Evolutionary conservation across 768 basidiomycete species (phyloP).

Genomic region (Tephrocybe sp.): DNA sequence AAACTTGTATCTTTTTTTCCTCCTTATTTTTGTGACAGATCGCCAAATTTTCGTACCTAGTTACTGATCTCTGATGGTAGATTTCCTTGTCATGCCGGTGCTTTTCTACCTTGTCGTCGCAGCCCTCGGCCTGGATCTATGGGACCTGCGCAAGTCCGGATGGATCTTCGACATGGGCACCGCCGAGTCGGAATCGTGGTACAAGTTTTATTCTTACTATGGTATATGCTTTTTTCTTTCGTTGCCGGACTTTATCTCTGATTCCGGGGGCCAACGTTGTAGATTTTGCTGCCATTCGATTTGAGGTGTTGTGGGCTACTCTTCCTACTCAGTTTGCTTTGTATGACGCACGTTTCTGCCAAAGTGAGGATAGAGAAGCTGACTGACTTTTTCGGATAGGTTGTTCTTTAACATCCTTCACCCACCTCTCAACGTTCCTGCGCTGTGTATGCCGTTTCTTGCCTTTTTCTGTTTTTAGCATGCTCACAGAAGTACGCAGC

Average conservation of each 20-base stretch:
- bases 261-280: not conserved
- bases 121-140: constrained; percentile 60
- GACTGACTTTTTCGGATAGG: constrained; percentile 34
- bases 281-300: constrained; percentile 66
- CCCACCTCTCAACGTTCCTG: constrained; percentile 87
- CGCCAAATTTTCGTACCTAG: not conserved
- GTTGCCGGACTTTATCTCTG: not conserved
- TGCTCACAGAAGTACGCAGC: constrained; percentile 38
- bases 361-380: not conserved
- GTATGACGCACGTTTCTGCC: constrained; percentile 46
- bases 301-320: constrained; percentile 72
- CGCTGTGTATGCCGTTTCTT: constrained; percentile 56
- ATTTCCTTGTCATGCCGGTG: constrained; percentile 77
- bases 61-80: constrained; percentile 34
- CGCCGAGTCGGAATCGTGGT: constrained; percentile 58
- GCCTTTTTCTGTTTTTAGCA: not conserved
- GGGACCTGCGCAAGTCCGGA: constrained; percentile 57
- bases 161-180: constrained; percentile 84
- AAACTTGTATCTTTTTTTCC: too few relatives aligned
- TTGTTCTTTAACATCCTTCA: constrained; percentile 85
- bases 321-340: constrained; percentile 94
- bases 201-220: constrained; percentile 79
- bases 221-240: constrained; percentile 42
- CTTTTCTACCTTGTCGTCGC: constrained; percentile 83
- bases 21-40: not conserved